Conservation (phyloP, 164 flowering plant genomes). For the Stephania cephalantha region DNA sequence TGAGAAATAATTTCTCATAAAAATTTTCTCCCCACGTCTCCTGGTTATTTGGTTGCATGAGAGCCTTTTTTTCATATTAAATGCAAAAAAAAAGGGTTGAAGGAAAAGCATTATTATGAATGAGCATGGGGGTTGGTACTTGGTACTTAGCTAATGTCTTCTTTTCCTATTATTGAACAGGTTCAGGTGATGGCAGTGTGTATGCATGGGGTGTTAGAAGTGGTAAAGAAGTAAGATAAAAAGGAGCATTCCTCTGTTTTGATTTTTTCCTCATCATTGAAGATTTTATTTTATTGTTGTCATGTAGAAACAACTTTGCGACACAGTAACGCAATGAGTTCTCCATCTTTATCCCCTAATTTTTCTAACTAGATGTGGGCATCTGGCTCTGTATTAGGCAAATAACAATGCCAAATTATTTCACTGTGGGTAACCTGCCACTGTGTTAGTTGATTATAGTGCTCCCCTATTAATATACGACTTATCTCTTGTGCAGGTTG, state of each 20-base stretch:
- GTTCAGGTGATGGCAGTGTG: constrained; percentile 93
- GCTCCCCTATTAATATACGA: background rate
- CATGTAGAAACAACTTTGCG: background rate
- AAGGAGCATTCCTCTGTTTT: background rate
- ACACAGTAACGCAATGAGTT: background rate
- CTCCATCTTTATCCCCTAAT: background rate
- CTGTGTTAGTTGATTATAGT: background rate
- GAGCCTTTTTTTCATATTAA: too few relatives aligned
- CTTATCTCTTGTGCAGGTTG: constrained; percentile 45
- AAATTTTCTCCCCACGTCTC: too few relatives aligned
- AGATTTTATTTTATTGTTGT: background rate
- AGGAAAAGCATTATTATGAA: too few relatives aligned
- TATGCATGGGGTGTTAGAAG: constrained; percentile 88
- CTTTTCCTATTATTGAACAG: constrained; percentile 13
- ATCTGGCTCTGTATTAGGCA: too few relatives aligned
- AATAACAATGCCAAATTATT: too few relatives aligned
- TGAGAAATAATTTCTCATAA: too few relatives aligned
- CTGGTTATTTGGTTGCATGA: too few relatives aligned
- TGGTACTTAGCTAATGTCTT: background rate
- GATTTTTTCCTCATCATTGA: background rate
- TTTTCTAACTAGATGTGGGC: background rate
- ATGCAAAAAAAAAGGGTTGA: too few relatives aligned
- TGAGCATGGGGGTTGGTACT: too few relatives aligned
- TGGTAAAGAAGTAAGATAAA: constrained; percentile 63
- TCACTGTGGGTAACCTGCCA: too few relatives aligned